Conservation (phyloP, 768 basidiomycete genomes). For the Boletus reticulatus region DNA sequence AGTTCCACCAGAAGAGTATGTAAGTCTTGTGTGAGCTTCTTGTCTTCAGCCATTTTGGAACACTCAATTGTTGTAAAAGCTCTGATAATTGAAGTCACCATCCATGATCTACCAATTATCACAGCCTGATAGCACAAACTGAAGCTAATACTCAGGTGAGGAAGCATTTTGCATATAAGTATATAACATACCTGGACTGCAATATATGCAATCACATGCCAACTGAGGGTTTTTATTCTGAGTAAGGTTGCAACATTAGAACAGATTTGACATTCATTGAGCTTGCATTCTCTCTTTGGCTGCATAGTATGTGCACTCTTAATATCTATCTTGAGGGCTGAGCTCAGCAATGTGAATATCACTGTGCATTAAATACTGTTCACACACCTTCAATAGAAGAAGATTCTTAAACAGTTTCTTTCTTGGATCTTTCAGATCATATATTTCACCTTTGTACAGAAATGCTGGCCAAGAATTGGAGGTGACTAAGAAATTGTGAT, state of each 20-base stretch:
- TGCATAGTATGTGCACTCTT: too few species aligned
- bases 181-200: neutral
- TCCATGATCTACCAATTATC: neutral
- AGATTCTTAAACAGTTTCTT: neutral
- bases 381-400: neutral
- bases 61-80: neutral
- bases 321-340: neutral
- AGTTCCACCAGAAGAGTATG: neutral
- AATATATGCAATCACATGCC: neutral
- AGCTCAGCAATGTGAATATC: neutral
- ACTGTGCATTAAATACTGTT: neutral
- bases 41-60: neutral
- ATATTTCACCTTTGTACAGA: neutral
- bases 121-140: neutral
- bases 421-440: neutral
- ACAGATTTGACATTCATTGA: neutral
- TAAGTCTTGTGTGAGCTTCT: neutral
- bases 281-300: neutral
- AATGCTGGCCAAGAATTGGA: neutral
- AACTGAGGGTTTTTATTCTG: neutral
- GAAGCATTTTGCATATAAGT: too few species aligned
- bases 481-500: neutral
- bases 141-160: neutral
- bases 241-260: neutral
- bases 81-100: neutral